phyloP scores from a whole-genome alignment of 176 grass and related monocot genomes.

The Luzula sylvatica region DNA sequence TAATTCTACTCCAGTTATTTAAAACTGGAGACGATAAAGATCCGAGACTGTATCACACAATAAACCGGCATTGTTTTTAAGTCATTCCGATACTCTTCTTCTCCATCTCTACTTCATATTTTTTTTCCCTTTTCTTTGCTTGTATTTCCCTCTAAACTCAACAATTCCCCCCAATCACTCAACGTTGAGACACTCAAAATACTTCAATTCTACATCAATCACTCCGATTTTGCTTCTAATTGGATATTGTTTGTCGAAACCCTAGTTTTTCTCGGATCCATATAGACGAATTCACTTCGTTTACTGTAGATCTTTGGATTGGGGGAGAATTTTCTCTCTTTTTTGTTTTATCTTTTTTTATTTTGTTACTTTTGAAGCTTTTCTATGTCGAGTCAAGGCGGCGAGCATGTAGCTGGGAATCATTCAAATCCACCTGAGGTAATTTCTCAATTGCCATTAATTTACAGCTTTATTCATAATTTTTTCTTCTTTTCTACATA shows the following conservation, averaged over 20 bases:
- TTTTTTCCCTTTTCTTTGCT: background rate
- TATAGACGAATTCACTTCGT: background rate
- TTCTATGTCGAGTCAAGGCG: slow-evolving; percentile 49
- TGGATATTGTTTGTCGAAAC: background rate
- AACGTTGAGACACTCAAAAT: no score
- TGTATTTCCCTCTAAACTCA: background rate
- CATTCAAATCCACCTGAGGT: slow-evolving; percentile 41
- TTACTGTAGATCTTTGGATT: no score
- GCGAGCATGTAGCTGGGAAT: slow-evolving; percentile 28
- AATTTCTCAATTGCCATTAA: slow-evolving; percentile 13
- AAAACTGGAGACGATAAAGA: no score
- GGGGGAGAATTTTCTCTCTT: background rate
- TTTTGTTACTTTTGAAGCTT: background rate
- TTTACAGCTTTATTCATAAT: background rate
- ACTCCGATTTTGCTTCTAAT: background rate
- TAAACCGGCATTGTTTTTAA: no score
- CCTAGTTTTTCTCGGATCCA: slow-evolving; percentile 14
- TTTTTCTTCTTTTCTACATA: background rate
- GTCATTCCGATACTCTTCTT: background rate
- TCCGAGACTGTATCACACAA: no score
- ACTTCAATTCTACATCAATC: no score
- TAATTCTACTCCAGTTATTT: no score
- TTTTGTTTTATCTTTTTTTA: background rate
- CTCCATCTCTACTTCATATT: background rate
- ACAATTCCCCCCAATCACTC: background rate